Percentiles rank a stretch among this genome's conserved stretches.
phyloP scores from a whole-genome alignment of 108 stramenopile species.

The Nitzschia sp. region DNA sequence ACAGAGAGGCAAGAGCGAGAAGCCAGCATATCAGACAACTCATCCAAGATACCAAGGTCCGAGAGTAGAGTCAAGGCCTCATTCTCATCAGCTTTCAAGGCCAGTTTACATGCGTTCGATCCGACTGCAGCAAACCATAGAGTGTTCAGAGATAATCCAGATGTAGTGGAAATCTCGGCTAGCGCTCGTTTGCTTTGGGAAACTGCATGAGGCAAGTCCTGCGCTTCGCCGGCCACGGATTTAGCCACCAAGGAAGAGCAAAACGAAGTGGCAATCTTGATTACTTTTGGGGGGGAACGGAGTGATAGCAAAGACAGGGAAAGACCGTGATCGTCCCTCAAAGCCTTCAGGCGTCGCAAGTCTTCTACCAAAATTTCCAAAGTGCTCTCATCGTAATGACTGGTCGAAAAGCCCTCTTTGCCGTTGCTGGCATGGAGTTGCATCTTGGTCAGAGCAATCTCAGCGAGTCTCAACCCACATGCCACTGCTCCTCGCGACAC shows the following conservation, averaged over 20 bases:
- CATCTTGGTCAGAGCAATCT: slow-evolving; percentile 23
- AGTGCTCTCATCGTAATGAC: slow-evolving; percentile 24
- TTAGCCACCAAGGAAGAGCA: slow-evolving; percentile 7
- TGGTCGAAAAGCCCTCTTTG: slow-evolving; percentile 21
- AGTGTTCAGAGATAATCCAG: neutral
- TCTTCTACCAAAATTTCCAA: slow-evolving; percentile 23
- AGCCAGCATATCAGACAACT: slow-evolving; percentile 9
- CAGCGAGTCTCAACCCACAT: slow-evolving; percentile 24
- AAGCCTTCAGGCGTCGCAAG: slow-evolving; percentile 19
- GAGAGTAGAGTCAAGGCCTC: slow-evolving; percentile 23
- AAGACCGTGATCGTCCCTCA: slow-evolving; percentile 27
- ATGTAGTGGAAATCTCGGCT: slow-evolving; percentile 16
- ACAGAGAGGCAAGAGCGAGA: slow-evolving; percentile 37
- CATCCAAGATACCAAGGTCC: slow-evolving; percentile 31
- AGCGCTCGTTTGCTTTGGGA: slow-evolving; percentile 23
- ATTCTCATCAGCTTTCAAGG: slow-evolving; percentile 14
- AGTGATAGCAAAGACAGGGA: slow-evolving; percentile 29
- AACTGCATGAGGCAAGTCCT: slow-evolving; percentile 3
- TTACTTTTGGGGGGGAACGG: slow-evolving; percentile 18
- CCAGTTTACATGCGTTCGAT: slow-evolving; percentile 23
- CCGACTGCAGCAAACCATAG: slow-evolving; percentile 29
- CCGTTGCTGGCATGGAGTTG: slow-evolving; percentile 7
- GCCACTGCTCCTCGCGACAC: neutral
- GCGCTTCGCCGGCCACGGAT: slow-evolving; percentile 7
- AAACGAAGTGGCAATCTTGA: slow-evolving; percentile 14